Percentiles rank a stretch among this genome's conserved stretches.
Conservation (phyloP, 257 asterid species). For the Przewalskia tangutica region DNA sequence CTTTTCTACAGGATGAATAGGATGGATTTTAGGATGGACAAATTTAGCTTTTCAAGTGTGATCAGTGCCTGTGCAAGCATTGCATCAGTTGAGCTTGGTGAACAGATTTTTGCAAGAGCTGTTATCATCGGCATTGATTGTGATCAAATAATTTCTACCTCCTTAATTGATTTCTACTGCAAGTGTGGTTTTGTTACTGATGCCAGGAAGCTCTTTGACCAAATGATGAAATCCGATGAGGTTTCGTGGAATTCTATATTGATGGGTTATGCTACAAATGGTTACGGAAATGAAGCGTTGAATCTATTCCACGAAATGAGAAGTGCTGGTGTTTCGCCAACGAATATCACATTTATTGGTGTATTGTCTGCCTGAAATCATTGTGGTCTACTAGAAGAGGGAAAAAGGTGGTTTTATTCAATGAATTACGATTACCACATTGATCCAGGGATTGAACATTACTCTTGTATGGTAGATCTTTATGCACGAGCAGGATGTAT, state of each 20-base stretch:
- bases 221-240: constrained; percentile 38
- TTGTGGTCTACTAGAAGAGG: constrained; percentile 84
- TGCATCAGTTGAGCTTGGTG: no score
- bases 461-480: constrained; percentile 90
- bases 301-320: constrained; percentile 60
- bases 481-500: constrained; percentile 55
- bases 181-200: constrained; percentile 57
- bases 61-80: no score
- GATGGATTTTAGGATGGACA: constrained; percentile 39
- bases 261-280: constrained; percentile 91
- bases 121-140: constrained; percentile 45
- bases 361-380: constrained; percentile 90
- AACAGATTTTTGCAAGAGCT: no score
- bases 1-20: constrained; percentile 60
- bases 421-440: constrained; percentile 52
- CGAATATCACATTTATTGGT: constrained; percentile 57
- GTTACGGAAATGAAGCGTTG: constrained; percentile 56
- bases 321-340: constrained; percentile 33
- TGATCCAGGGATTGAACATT: constrained; percentile 73
- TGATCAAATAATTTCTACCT: constrained; percentile 51
- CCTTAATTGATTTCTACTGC: constrained; percentile 70
- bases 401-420: constrained; percentile 49
- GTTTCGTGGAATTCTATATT: constrained; percentile 76
- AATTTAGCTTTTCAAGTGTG: constrained; percentile 52
- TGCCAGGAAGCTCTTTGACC: constrained; percentile 54